Base-by-base conservation (phyloP, 2,329 filamentous ascomycete species). In the Claviceps humidiphila region DNA sequence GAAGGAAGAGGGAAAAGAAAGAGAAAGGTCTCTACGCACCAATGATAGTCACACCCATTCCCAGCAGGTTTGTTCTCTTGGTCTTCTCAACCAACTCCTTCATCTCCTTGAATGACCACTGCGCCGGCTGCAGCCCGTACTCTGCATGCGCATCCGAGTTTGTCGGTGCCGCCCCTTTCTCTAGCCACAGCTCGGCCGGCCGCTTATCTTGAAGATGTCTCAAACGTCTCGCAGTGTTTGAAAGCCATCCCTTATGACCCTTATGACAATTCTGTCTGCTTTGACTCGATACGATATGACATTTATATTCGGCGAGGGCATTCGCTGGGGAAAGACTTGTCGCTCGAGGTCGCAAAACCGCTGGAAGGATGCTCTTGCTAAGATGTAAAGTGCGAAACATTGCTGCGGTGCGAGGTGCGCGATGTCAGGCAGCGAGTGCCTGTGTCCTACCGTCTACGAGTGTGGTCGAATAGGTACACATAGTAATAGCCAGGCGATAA, bases 71-170 rank as follows among this genome's bases (percentile, higher is more conserved):
- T 50, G 52, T 16, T 55, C 54, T 26, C 62, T 58, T 55, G 52
- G 16, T 55, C 53, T 26, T 62, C 58, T 54, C 58, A 5, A 63
- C 61, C 30, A 70, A 61, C n/a, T 66, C 60, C 63, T 71, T 64
- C 17, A 79, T 58, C 66, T 78, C 72, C 53, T 72, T 67, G 60
- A 78, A 80, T 7, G 58, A 63, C 68, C 74, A 80, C 9, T 70
- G 61, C 59, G 69, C 75, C 47, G 52, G 55, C 2, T 39, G 57
- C 5, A 9, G 16, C 40, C 55, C 53, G 26, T 30, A 4, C 26
- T 30, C 26, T 30, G 26, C 26, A 30, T 30, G 26, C 26, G 26
- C 26, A 30, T 30, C 26, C 26, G 26, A 30, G 26, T 30, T 30
- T 30, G 8, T 30, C 26, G 26, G 2, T 30, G 26, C 8, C 26